Conservation (phyloP, 2,329 filamentous ascomycete species). For the Parastagonospora nodorum region DNA sequence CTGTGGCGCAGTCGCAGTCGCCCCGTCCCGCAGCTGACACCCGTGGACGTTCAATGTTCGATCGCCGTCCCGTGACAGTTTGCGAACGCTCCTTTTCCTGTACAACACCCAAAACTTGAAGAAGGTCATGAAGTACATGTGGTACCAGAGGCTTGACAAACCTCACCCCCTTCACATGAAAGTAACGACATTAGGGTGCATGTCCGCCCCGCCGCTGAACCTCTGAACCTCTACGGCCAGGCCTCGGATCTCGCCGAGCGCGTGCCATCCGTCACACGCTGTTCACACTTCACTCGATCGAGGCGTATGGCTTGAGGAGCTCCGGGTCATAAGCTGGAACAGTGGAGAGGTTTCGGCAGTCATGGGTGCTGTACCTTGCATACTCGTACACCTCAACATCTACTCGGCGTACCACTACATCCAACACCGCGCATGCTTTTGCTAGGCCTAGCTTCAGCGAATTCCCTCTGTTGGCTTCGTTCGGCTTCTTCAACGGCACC, state of each 20-base stretch:
- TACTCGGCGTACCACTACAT: background rate
- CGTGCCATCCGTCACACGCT: constrained; percentile 22
- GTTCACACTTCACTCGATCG: constrained; percentile 1
- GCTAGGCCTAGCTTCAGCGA: background rate
- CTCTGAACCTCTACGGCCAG: background rate
- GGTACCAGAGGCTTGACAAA: too few relatives aligned
- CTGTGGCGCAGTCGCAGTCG: background rate
- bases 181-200: background rate
- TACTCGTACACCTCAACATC: background rate
- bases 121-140: too few relatives aligned
- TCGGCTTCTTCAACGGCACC: background rate
- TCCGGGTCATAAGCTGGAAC: constrained; percentile 10
- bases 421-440: background rate
- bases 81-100: background rate
- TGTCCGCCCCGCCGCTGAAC: background rate
- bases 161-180: too few relatives aligned
- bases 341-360: constrained; percentile 11
- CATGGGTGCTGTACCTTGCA: constrained; percentile 8
- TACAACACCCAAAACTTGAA: too few relatives aligned
- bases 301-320: constrained; percentile 12
- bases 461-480: background rate
- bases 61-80: background rate
- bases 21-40: background rate
- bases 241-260: constrained; percentile 5
- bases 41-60: background rate